Percentiles rank a stretch among this genome's conserved stretches.
Conservation (phyloP, 192 early-diverging fungal genomes). For the Rhizophagus prolifer region DNA sequence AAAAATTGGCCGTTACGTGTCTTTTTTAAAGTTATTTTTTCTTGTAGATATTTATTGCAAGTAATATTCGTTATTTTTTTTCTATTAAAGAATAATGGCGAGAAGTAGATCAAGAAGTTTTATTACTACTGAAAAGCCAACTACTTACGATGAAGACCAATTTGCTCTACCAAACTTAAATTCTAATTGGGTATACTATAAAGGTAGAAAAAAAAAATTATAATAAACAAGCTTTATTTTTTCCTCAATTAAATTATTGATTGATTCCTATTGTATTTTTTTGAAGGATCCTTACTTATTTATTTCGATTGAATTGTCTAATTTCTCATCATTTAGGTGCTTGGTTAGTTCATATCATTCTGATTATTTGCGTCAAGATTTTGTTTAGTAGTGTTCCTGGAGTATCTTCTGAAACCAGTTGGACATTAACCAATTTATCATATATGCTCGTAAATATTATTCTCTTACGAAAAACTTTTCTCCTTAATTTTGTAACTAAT, state of each 20-base stretch:
- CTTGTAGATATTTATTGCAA: too few species aligned
- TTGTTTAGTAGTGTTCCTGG: constrained; percentile 85
- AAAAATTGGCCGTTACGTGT: too few species aligned
- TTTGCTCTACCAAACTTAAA: constrained; percentile 61
- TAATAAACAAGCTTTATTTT: neutral
- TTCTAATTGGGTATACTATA: constrained; percentile 62
- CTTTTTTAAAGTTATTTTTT: too few species aligned
- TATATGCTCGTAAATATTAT: constrained; percentile 78
- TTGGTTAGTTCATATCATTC: constrained; percentile 84
- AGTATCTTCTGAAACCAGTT: constrained; percentile 87
- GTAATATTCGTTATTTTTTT: too few species aligned
- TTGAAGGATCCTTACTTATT: neutral
- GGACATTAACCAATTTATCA: constrained; percentile 93
- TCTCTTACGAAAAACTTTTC: neutral
- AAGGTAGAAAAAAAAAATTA: constrained; percentile 40
- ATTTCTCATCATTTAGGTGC: constrained; percentile 64
- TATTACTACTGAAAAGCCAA: constrained; percentile 22
- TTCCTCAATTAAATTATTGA: neutral
- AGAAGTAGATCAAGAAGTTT: constrained; percentile 29
- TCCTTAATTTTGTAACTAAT: neutral
- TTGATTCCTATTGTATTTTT: neutral
- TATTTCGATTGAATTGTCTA: neutral
- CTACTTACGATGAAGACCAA: constrained; percentile 42
- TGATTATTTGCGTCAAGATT: constrained; percentile 78
- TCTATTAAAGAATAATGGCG: neutral